Percentiles rank a stretch among this genome's conserved stretches.
phyloP scores from a whole-genome alignment of 2,329 filamentous ascomycete species.

The Nothophaeocryptopus gaeumannii region DNA sequence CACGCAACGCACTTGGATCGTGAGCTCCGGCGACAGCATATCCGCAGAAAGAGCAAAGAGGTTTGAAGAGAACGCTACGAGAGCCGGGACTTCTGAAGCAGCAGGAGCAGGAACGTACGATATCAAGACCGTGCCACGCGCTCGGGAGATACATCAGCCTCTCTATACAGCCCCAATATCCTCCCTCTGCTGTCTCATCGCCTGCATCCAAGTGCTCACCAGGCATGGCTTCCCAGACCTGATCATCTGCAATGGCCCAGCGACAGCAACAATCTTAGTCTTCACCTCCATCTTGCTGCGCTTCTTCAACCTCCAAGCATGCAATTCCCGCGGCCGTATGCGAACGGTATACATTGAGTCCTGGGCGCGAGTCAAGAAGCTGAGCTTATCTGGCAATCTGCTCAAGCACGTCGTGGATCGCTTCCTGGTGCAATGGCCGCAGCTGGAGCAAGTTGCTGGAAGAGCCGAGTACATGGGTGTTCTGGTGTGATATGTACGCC shows the following conservation, averaged over 20 bases:
- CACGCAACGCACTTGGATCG: slow-evolving; percentile 73
- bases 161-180: slow-evolving; percentile 70
- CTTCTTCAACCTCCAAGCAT: slow-evolving; percentile 46
- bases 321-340: slow-evolving; percentile 53
- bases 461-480: slow-evolving; percentile 45
- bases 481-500: slow-evolving; percentile 28
- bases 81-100: slow-evolving; percentile 17
- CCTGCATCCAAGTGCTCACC: slow-evolving; percentile 58
- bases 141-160: slow-evolving; percentile 77
- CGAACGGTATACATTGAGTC: slow-evolving; percentile 85
- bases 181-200: slow-evolving; percentile 62
- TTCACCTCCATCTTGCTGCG: slow-evolving; percentile 56
- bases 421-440: slow-evolving; percentile 78
- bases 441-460: slow-evolving; percentile 50
- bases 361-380: slow-evolving; percentile 77
- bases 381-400: slow-evolving; percentile 82
- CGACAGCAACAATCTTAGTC: slow-evolving; percentile 76
- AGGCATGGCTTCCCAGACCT: slow-evolving; percentile 61
- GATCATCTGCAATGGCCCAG: slow-evolving; percentile 84
- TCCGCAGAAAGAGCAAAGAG: slow-evolving; percentile 62
- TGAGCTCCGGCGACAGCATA: slow-evolving; percentile 72
- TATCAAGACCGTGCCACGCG: slow-evolving; percentile 68
- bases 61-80: slow-evolving; percentile 53
- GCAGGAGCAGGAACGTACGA: slow-evolving; percentile 51
- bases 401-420: slow-evolving; percentile 69